These are phyloP conservation scores for Solanum chilense DNA, from an alignment of 257 asterid genomes.

Conservation along the genomic window DNA sequence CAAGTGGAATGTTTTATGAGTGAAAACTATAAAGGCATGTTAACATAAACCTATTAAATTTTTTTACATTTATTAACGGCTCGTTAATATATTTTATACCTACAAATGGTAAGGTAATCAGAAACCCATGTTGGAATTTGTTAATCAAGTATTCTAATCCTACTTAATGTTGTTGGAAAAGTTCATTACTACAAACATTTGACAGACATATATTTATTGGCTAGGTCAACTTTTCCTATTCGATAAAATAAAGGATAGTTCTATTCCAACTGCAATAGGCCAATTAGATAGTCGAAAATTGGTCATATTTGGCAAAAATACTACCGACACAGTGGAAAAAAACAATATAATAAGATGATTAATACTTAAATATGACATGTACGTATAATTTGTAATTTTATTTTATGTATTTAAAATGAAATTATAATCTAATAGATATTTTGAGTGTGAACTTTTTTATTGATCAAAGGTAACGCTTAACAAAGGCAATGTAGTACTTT, in stretches of 20 bases:
- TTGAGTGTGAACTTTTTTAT: too few species aligned
- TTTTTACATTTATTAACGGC: not conserved
- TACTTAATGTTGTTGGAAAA: not conserved
- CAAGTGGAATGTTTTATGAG: too few species aligned
- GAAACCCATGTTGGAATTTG: not conserved
- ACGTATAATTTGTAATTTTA: too few species aligned
- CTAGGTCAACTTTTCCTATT: not conserved
- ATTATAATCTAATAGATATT: too few species aligned
- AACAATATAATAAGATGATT: too few species aligned
- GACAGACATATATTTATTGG: not conserved
- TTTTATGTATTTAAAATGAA: too few species aligned
- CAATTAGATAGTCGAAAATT: not conserved
- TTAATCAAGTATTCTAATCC: not conserved
- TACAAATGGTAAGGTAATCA: not conserved
- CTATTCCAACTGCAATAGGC: not conserved
- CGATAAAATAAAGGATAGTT: not conserved
- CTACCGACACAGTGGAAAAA: too few species aligned
- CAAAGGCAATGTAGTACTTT: too few species aligned
- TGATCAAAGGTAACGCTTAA: too few species aligned
- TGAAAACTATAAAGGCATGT: not conserved
- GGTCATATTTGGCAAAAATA: too few species aligned
- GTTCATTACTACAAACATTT: not conserved
- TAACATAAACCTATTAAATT: not conserved
- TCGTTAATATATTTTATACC: too few species aligned
- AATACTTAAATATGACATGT: too few species aligned